A percentile compares a stretch with the other conserved stretches of the same genome.
Evolutionary conservation across 2,329 filamentous ascomycete species (phyloP).

Genomic region (Ascochyta fabae): DNA sequence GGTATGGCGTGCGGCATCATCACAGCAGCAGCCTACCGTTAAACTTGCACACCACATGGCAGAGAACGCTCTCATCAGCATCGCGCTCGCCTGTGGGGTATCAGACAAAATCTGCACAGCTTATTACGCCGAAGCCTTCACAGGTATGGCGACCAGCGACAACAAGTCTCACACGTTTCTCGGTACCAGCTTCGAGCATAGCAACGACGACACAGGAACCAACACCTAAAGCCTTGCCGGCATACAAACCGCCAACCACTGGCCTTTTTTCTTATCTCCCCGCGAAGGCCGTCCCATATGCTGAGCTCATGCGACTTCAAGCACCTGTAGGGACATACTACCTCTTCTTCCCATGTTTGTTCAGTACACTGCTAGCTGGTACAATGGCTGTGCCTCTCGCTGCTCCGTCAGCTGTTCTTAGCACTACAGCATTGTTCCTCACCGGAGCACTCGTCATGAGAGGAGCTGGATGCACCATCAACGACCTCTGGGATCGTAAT

Average conservation of each 20-base stretch:
- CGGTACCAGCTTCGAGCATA: slow-evolving; percentile 13
- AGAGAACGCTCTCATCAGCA: slow-evolving; percentile 1
- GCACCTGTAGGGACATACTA: slow-evolving; percentile 85
- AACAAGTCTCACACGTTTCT: background rate
- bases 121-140: slow-evolving; percentile 4
- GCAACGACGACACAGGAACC: slow-evolving; percentile 25
- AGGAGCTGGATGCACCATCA: slow-evolving; percentile 85
- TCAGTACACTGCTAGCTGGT: slow-evolving; percentile 81
- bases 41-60: background rate
- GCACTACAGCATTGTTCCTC: slow-evolving; percentile 73
- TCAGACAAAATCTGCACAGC: slow-evolving; percentile 18
- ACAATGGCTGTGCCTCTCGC: slow-evolving; percentile 69
- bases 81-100: slow-evolving; percentile 7
- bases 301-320: slow-evolving; percentile 79
- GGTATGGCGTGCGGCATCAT: background rate
- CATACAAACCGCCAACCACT: slow-evolving; percentile 71
- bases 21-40: background rate
- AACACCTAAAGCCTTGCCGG: slow-evolving; percentile 22
- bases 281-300: slow-evolving; percentile 75
- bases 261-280: slow-evolving; percentile 76
- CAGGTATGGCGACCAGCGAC: slow-evolving; percentile 1
- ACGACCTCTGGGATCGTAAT: slow-evolving; percentile 89
- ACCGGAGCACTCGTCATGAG: slow-evolving; percentile 83
- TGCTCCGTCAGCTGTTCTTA: slow-evolving; percentile 65
- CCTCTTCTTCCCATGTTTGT: slow-evolving; percentile 84